These are phyloP conservation scores for Schizochytrium sp. DNA, from an alignment of 108 stramenopile species.

Conservation along the genomic window DNA sequence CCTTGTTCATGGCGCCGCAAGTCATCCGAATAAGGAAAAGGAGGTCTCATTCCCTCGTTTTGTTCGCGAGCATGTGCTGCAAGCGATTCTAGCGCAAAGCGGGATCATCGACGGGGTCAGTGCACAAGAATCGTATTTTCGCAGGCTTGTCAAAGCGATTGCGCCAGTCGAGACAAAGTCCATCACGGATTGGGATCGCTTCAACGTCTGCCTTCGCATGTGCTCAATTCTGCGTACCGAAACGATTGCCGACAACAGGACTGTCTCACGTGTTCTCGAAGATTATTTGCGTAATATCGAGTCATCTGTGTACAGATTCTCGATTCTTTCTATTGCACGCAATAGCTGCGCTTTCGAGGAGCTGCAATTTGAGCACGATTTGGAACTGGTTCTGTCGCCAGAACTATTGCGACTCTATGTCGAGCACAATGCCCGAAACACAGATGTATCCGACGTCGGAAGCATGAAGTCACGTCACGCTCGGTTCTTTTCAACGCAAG, in stretches of 20 bases:
- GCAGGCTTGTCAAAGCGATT: not conserved
- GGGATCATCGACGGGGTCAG: not conserved
- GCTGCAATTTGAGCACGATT: not conserved
- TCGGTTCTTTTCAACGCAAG: not conserved
- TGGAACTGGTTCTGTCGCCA: not conserved
- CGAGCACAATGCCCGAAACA: not conserved
- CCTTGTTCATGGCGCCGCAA: not conserved
- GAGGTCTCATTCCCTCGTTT: not conserved
- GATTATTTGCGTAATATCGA: not conserved
- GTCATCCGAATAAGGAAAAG: not conserved
- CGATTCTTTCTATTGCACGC: not conserved
- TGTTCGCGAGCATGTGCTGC: slow-evolving; percentile 11
- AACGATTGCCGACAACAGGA: not conserved
- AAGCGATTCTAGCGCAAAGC: not conserved
- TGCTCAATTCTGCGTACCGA: not conserved
- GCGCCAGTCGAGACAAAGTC: not conserved
- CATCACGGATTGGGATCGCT: not conserved
- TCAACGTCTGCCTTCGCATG: slow-evolving; percentile 7
- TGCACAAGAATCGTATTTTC: not conserved
- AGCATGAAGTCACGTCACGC: not conserved
- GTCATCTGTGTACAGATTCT: not conserved
- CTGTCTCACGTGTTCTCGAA: not conserved
- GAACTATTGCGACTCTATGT: not conserved
- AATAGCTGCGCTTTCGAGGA: not conserved
- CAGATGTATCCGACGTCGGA: not conserved